Conservation (phyloP, 306 rosid species). For the Canavalia gladiata region DNA sequence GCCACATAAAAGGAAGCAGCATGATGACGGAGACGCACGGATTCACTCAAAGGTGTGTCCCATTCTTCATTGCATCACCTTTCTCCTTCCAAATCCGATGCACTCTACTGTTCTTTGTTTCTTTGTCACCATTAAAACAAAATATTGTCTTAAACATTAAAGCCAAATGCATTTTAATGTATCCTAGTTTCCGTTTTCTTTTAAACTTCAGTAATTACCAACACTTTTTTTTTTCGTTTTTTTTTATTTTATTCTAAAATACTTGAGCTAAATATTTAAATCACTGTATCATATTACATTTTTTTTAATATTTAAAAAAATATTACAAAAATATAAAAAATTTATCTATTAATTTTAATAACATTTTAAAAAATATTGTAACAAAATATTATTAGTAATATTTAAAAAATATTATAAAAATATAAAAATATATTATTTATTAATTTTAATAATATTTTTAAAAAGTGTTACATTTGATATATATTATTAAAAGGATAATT, state of each 20-base stretch:
- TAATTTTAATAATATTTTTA: no score
- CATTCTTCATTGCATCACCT: not conserved
- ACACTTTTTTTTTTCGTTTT: not conserved
- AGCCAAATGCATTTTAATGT: not conserved
- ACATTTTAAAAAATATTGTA: no score
- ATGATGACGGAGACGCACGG: not conserved
- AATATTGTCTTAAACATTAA: not conserved
- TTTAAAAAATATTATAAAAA: no score
- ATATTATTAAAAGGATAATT: no score
- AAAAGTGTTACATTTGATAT: no score
- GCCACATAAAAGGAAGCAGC: not conserved
- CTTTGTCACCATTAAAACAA: not conserved
- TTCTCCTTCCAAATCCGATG: not conserved
- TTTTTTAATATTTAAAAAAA: no score
- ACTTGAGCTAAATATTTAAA: no score
- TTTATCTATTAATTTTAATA: no score
- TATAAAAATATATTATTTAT: no score
- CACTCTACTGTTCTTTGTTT: not conserved
- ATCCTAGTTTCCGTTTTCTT: not conserved
- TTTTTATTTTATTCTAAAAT: not conserved
- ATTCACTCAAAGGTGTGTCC: not conserved
- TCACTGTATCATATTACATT: no score
- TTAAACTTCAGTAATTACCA: not conserved
- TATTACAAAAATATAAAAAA: no score
- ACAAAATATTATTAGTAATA: no score